phyloP scores from a whole-genome alignment of 2,329 filamentous ascomycete species.

The Cylindrodendrum hubeiense region DNA sequence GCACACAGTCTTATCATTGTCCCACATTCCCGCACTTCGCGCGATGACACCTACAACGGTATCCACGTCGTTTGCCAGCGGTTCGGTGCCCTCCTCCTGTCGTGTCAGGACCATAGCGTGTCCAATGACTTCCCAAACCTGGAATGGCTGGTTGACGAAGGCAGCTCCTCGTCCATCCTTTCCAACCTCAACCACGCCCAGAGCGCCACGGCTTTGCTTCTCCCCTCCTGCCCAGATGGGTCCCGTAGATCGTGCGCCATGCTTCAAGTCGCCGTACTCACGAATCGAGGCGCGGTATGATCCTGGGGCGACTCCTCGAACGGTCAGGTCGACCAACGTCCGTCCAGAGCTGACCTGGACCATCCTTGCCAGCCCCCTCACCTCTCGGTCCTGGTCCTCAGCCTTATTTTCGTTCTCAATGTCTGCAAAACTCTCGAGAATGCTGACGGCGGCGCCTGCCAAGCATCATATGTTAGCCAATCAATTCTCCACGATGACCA shows the following conservation, averaged over 20 bases:
- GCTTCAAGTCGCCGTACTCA: conserved; percentile 86
- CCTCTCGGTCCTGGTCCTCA: conserved; percentile 63
- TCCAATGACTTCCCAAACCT: conserved; percentile 97
- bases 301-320: conserved; percentile 85
- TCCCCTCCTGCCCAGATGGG: conserved; percentile 78
- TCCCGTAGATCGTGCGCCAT: conserved; percentile 85
- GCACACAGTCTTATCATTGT: conserved; percentile 98
- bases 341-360: conserved; percentile 85
- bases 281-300: conserved; percentile 87
- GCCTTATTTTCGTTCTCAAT: conserved; percentile 60
- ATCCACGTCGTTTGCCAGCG: conserved; percentile 80
- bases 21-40: conserved; percentile 96
- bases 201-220: conserved; percentile 62
- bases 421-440: conserved; percentile 87
- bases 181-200: conserved; percentile 83
- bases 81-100: conserved; percentile 64
- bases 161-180: conserved; percentile 80
- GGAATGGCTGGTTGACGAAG: conserved; percentile 84
- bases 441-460: conserved; percentile 87
- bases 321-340: conserved; percentile 88
- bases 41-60: conserved; percentile 95
- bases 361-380: conserved; percentile 91
- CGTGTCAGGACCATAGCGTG: conserved; percentile 88
- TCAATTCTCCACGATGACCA: background rate
- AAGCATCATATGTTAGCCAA: conserved; percentile 25